Evolutionary conservation across 805 yeast genomes (phyloP).

Genomic region (Candida nitratophila): DNA sequence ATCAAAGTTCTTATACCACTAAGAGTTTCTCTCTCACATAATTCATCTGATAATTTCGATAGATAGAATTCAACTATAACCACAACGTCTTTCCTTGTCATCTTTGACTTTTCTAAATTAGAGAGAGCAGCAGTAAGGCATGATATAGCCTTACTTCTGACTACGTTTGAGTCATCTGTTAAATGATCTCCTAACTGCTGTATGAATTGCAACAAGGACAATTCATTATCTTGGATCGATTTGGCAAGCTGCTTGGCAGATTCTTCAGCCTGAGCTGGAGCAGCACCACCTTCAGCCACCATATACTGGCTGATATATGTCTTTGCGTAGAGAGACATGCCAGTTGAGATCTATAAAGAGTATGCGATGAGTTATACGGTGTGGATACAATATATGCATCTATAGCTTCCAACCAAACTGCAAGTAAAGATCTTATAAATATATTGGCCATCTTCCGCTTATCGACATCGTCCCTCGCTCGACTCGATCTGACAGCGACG

Average conservation of each 20-base stretch:
- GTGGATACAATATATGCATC: too few relatives aligned
- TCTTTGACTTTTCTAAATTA: slow-evolving; percentile 16
- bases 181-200: slow-evolving; percentile 38
- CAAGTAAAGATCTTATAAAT: too few relatives aligned
- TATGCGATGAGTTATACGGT: too few relatives aligned
- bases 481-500: too few relatives aligned
- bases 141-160: slow-evolving; percentile 32
- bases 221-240: slow-evolving; percentile 12
- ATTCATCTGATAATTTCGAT: slow-evolving; percentile 61
- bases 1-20: slow-evolving; percentile 47
- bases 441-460: too few relatives aligned
- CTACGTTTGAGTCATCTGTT: slow-evolving; percentile 37
- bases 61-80: slow-evolving; percentile 51
- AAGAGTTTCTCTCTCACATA: slow-evolving; percentile 44
- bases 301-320: slow-evolving; percentile 29
- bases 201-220: slow-evolving; percentile 36
- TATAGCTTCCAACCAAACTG: too few relatives aligned
- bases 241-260: slow-evolving; percentile 23
- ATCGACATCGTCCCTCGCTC: too few relatives aligned
- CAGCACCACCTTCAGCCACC: slow-evolving; percentile 32
- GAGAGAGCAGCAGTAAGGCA: slow-evolving; percentile 33
- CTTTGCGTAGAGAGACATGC: slow-evolving; percentile 17
- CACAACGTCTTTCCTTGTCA: slow-evolving; percentile 37
- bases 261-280: slow-evolving; percentile 22
- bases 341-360: too few relatives aligned